Evolutionary conservation across 495 filamentous ascomycete genomes (phyloP), one percentile per base, ranked within the genome.

Genomic region (Thermothielavioides terrestris): DNA sequence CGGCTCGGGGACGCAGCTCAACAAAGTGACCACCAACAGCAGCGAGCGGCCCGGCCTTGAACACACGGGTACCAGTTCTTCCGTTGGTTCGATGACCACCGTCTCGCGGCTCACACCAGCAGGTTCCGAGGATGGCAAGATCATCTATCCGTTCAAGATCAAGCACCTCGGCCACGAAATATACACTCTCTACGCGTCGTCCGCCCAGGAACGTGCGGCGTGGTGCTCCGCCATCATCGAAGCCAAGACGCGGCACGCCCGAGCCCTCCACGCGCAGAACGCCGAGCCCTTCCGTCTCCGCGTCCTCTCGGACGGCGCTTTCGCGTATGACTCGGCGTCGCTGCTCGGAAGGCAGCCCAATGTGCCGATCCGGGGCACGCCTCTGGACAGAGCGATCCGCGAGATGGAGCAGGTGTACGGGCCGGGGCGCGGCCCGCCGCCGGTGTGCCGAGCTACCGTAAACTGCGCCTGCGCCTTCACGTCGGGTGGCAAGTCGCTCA

Each of bases 161-260:
- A 95, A 95, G 65, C 94, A 99, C 69, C 78, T 99, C n/a, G 92
- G 92, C 7, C 83, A 89, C 46, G 86, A 89, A 48, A 77, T 79
- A 5, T 97, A 95, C 63, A 94, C 84, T 2, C 76, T 99, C 3
- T 97, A 92, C 56, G 89, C 91, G 1, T 77, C 81, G 23, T 81
- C 78, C 1, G 76, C 81, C 2, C 75, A 81, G 48, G 85, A 82
- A 52, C 78, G 92, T 40, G 74, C 81, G 49, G 87, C 94, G 18
- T 99, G 92, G 92, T 94, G 88, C 57, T 79, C 84, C 28, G 94
- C 88, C 68, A 95, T 99, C 57, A 81, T 89, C 23, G 84, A 92
- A 57, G 92, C 92, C 8, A 97, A 99, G 69, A 94, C 89, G 4
- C 81, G 83, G 46, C 90, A 97, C 67, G 92, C 94, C 6, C 80